Evolutionary conservation across 2,329 filamentous ascomycete species (phyloP).

Genomic region (Blumeriella jaapii): DNA sequence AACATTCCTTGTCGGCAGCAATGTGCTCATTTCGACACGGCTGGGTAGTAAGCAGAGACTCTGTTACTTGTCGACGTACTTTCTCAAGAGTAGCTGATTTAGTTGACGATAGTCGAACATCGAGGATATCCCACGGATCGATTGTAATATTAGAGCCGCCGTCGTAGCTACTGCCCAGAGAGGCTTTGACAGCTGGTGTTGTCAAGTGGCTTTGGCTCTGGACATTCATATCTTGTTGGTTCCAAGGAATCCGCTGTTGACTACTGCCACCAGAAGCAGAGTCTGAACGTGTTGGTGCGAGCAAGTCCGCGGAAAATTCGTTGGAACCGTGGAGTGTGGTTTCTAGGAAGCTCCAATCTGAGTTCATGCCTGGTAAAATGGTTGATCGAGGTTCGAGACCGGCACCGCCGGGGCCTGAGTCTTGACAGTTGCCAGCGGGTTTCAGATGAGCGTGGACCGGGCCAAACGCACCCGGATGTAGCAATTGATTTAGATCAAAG

Average conservation of each 20-base stretch:
- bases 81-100: constrained; percentile 1
- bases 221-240: neutral
- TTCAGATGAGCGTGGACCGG: constrained; percentile 7
- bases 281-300: neutral
- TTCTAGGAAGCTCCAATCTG: constrained; percentile 8
- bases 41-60: neutral
- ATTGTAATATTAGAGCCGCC: constrained; percentile 1
- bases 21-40: constrained; percentile 3
- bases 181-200: neutral
- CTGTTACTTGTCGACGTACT: neutral
- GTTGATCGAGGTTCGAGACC: neutral
- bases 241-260: constrained; percentile 2
- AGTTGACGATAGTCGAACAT: constrained; percentile 2
- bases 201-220: neutral
- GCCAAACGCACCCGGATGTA: neutral
- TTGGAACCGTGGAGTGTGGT: constrained; percentile 1
- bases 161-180: neutral
- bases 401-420: constrained; percentile 2
- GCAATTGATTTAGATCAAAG: constrained; percentile 10
- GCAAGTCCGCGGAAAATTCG: neutral
- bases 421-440: constrained; percentile 1
- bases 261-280: neutral
- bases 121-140: constrained; percentile 8
- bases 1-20: constrained; percentile 2
- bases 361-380: neutral